These are phyloP conservation scores for Scenedesmus sp. DNA, from an alignment of 163 green algal genomes.

Conservation along the genomic window DNA sequence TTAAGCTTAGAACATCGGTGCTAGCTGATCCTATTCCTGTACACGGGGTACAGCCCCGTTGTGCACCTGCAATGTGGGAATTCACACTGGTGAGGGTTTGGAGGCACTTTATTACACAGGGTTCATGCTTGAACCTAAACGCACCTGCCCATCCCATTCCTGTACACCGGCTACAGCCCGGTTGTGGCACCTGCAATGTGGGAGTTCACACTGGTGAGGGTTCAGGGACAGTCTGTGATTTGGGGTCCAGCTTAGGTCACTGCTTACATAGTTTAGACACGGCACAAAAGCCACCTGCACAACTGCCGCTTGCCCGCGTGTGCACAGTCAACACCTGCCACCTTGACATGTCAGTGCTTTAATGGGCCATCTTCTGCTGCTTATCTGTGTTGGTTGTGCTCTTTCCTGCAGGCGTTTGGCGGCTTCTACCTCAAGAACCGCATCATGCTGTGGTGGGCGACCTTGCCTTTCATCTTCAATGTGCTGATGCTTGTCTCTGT, in stretches of 20 bases:
- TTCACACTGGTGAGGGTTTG: constrained; percentile 46
- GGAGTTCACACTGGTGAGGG: constrained; percentile 58
- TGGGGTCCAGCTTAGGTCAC: too few relatives aligned
- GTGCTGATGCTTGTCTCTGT: neutral
- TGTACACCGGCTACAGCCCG: constrained; percentile 47
- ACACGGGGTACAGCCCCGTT: constrained; percentile 25
- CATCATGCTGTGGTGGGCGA: constrained; percentile 55
- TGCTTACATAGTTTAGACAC: neutral
- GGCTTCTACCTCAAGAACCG: constrained; percentile 65
- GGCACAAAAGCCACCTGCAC: neutral
- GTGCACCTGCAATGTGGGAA: constrained; percentile 53
- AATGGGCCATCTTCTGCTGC: neutral
- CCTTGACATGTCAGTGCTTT: neutral
- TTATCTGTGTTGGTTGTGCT: neutral
- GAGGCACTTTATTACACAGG: too few relatives aligned
- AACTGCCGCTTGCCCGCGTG: too few relatives aligned
- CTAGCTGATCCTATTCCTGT: constrained; percentile 59
- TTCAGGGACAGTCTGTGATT: neutral
- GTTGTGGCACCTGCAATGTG: constrained; percentile 42
- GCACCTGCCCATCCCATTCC: constrained; percentile 55
- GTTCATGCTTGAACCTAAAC: neutral
- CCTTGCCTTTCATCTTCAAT: too few relatives aligned
- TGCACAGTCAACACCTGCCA: neutral
- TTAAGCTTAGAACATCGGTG: too few relatives aligned
- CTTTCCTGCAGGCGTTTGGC: constrained; percentile 47